phyloP scores from a whole-genome alignment of 2,329 filamentous ascomycete species.

The Samsoniella hepiali region DNA sequence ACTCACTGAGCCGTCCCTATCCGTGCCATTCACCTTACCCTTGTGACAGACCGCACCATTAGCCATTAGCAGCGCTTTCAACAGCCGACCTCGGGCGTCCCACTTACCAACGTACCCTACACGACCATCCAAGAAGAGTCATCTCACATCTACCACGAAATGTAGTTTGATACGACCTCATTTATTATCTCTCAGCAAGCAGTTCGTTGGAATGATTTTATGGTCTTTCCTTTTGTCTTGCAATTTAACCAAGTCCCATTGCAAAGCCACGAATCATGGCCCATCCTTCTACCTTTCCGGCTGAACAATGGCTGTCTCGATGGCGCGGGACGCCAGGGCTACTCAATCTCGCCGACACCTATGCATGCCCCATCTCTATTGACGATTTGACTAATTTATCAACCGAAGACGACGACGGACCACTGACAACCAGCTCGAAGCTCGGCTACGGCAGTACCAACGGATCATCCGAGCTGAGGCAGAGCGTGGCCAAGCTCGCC shows the following conservation, averaged over 20 bases:
- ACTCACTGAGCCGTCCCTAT: background rate
- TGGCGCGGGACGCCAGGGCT: slow-evolving; percentile 55
- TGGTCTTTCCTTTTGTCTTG: background rate
- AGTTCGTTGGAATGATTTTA: background rate
- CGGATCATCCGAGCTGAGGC: slow-evolving; percentile 61
- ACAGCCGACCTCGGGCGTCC: slow-evolving; percentile 10
- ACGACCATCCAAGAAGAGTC: background rate
- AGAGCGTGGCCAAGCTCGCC: slow-evolving; percentile 63
- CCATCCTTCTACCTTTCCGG: slow-evolving; percentile 49
- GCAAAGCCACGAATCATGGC: slow-evolving; percentile 22
- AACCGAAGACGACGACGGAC: slow-evolving; percentile 46
- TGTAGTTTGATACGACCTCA: background rate
- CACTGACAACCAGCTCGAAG: slow-evolving; percentile 49
- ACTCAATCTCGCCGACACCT: slow-evolving; percentile 76
- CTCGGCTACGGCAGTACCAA: slow-evolving; percentile 73
- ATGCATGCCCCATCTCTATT: slow-evolving; percentile 70
- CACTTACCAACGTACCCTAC: slow-evolving; percentile 10
- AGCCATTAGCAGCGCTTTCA: background rate
- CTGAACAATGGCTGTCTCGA: slow-evolving; percentile 69
- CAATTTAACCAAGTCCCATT: background rate
- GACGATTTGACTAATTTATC: slow-evolving; percentile 61
- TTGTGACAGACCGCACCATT: background rate
- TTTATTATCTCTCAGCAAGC: background rate
- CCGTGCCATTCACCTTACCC: background rate
- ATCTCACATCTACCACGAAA: background rate